Conservation (phyloP, 768 basidiomycete genomes). For the Pleurotus djamor region DNA sequence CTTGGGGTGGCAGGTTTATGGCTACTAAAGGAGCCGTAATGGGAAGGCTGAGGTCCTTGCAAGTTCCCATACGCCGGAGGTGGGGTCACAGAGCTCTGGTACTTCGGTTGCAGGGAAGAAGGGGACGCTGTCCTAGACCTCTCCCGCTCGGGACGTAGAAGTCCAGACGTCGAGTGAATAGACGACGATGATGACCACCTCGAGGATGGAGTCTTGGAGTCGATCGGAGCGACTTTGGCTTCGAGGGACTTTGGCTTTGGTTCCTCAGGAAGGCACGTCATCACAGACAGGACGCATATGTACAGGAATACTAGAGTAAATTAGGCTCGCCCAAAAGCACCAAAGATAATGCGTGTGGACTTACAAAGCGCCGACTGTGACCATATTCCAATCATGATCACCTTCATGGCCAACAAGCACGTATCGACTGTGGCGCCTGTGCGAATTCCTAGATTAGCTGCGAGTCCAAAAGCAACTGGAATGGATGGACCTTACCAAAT, state of each 20-base stretch:
- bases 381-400: slow-evolving; percentile 28
- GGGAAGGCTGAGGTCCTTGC: background rate
- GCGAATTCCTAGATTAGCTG: background rate
- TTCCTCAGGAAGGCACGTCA: slow-evolving; percentile 26
- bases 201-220: background rate
- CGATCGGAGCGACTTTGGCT: slow-evolving; percentile 13
- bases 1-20: slow-evolving; percentile 11
- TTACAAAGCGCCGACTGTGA: slow-evolving; percentile 29
- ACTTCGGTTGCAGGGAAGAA: background rate
- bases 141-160: background rate
- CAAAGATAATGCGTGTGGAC: slow-evolving; percentile 9
- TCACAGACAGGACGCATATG: slow-evolving; percentile 22
- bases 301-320: slow-evolving; percentile 22
- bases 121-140: no score
- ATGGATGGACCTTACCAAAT: slow-evolving; percentile 19
- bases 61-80: background rate
- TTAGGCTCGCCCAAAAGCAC: background rate
- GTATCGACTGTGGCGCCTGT: slow-evolving; percentile 20
- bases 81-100: background rate
- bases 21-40: slow-evolving; percentile 6
- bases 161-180: slow-evolving; percentile 8
- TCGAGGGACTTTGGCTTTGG: slow-evolving; percentile 18
- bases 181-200: slow-evolving; percentile 3
- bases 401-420: slow-evolving; percentile 26
- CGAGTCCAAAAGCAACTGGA: background rate